A percentile compares a stretch with the other conserved stretches of the same genome.
phyloP scores from a whole-genome alignment of 306 rosid species.

The Adenanthera pavonina region DNA sequence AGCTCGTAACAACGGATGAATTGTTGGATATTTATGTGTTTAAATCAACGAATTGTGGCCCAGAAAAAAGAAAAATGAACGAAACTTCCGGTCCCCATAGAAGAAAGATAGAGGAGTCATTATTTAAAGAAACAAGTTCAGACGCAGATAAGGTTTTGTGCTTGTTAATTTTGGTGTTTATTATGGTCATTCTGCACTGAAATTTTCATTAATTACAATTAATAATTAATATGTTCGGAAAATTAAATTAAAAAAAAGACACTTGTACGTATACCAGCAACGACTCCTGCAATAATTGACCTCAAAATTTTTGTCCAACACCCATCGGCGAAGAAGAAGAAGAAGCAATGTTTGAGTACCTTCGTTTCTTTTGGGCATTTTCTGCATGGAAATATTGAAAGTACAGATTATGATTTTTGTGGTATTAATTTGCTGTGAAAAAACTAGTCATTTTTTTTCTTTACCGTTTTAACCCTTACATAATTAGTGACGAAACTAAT shows the following conservation, averaged over 20 bases:
- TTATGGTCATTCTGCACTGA: not conserved
- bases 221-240: not conserved
- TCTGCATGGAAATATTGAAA: constrained; percentile 36
- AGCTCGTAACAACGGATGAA: not conserved
- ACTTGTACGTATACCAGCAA: not conserved
- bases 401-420: constrained; percentile 11
- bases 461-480: constrained; percentile 16
- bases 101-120: not conserved
- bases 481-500: constrained; percentile 51
- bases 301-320: not conserved
- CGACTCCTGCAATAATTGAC: not conserved
- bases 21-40: not conserved
- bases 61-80: not conserved
- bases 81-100: constrained; percentile 20
- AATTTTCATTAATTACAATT: not conserved
- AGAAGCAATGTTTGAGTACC: constrained; percentile 26
- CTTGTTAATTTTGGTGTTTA: constrained; percentile 41
- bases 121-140: constrained; percentile 19
- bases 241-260: not conserved
- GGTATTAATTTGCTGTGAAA: not conserved
- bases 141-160: constrained; percentile 4
- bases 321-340: not conserved
- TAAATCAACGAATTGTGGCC: not conserved
- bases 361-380: constrained; percentile 19
- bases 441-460: constrained; percentile 35